Conservation (phyloP, 2,329 filamentous ascomycete species). For the Thielaviopsis punctulata region DNA sequence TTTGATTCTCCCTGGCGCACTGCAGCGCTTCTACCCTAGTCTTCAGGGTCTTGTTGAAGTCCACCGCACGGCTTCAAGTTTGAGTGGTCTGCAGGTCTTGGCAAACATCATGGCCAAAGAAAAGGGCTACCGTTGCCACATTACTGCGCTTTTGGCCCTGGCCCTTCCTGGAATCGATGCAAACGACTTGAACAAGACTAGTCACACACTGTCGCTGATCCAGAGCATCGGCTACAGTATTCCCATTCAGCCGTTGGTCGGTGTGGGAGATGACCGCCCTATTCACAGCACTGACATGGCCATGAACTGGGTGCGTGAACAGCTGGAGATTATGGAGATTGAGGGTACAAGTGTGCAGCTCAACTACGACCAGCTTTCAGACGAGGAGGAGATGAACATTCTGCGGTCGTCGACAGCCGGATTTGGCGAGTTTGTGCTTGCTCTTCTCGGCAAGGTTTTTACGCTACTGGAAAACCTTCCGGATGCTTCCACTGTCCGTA, state of each 20-base stretch:
- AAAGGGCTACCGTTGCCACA: constrained; percentile 91
- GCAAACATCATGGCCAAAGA: constrained; percentile 80
- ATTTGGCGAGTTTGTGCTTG: constrained; percentile 80
- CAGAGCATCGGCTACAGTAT: constrained; percentile 94
- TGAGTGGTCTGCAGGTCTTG: constrained; percentile 81
- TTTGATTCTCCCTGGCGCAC: constrained; percentile 75
- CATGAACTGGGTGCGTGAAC: constrained; percentile 81
- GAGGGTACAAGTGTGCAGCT: constrained; percentile 74
- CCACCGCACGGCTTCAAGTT: constrained; percentile 83
- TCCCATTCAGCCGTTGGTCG: constrained; percentile 60
- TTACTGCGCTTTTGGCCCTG: constrained; percentile 83
- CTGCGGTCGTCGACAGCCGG: constrained; percentile 86
- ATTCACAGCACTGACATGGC: constrained; percentile 61
- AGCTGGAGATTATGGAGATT: constrained; percentile 84
- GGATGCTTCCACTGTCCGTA: constrained; percentile 72
- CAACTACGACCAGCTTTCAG: constrained; percentile 69
- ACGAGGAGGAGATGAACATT: constrained; percentile 75
- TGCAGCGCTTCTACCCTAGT: constrained; percentile 93
- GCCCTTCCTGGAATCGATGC: constrained; percentile 91
- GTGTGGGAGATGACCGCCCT: constrained; percentile 45
- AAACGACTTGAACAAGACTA: constrained; percentile 91
- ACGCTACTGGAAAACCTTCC: constrained; percentile 89
- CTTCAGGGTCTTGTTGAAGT: constrained; percentile 95
- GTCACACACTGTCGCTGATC: constrained; percentile 87
- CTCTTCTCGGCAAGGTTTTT: constrained; percentile 85